Evolutionary conservation across 495 filamentous ascomycete species (phyloP).

Genomic region (Darksidea phi): DNA sequence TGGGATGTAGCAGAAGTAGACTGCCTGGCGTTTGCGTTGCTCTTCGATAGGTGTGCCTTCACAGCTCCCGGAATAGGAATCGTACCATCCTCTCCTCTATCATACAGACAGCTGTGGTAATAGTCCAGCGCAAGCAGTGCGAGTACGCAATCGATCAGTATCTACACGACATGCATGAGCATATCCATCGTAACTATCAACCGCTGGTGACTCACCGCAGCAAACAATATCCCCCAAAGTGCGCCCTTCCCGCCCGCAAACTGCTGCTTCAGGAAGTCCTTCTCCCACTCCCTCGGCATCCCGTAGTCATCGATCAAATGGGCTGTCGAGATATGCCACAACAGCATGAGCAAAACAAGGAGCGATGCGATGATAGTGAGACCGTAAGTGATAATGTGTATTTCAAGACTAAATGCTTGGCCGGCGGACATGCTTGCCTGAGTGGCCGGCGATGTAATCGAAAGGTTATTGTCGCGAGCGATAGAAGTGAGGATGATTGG

Average conservation of each 20-base stretch:
- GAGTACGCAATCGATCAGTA: background rate
- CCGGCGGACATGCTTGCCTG: background rate
- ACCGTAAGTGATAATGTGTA: background rate
- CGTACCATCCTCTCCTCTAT: too few species aligned
- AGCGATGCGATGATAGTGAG: background rate
- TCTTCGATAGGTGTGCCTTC: too few species aligned
- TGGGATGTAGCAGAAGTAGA: too few species aligned
- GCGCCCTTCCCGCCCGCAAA: background rate
- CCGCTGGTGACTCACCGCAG: background rate
- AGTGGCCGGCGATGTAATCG: background rate
- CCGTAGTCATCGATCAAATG: conserved; percentile 4
- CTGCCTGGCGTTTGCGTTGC: too few species aligned
- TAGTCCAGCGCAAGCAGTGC: too few species aligned
- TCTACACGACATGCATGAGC: background rate
- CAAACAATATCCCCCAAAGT: background rate
- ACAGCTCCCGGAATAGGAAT: too few species aligned
- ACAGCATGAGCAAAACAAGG: background rate
- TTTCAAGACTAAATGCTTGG: background rate
- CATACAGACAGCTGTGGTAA: too few species aligned
- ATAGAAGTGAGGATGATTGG: too few species aligned
- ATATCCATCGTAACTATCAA: background rate
- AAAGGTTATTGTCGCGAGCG: too few species aligned
- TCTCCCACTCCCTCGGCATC: background rate
- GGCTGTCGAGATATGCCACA: background rate
- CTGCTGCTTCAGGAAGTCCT: background rate